Evolutionary conservation across 2,329 filamentous ascomycete species (phyloP).

Genomic region (Pseudogymnoascus sp.): DNA sequence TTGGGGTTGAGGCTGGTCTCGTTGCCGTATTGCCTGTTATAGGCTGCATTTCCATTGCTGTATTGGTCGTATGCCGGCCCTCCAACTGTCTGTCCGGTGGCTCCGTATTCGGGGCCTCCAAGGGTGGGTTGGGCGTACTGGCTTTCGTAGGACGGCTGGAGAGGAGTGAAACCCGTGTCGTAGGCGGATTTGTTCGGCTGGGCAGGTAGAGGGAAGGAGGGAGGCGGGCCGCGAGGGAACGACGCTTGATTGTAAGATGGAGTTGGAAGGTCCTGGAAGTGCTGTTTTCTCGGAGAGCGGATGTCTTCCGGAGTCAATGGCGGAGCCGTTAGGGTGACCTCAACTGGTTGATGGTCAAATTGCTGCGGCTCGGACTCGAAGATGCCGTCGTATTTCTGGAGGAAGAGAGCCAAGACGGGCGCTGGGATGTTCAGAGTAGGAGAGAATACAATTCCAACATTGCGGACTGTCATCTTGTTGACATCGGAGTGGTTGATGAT

Average conservation of each 20-base stretch:
- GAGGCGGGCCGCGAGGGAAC: conserved; percentile 29
- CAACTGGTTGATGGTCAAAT: conserved; percentile 46
- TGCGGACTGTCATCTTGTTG: conserved; percentile 98
- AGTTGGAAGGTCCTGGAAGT: conserved; percentile 58
- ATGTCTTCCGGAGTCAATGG: conserved; percentile 46
- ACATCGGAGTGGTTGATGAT: conserved; percentile 83
- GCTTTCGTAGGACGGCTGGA: conserved; percentile 40
- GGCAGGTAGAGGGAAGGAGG: conserved; percentile 31
- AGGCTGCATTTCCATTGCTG: conserved; percentile 25
- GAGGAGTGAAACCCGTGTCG: conserved; percentile 42
- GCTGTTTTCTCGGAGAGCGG: conserved; percentile 55
- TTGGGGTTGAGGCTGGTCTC: conserved; percentile 29
- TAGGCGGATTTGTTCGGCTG: conserved; percentile 27
- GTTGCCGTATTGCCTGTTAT: conserved; percentile 24
- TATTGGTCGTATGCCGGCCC: conserved; percentile 34
- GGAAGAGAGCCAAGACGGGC: conserved; percentile 85
- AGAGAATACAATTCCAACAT: conserved; percentile 96
- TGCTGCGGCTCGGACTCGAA: conserved; percentile 66
- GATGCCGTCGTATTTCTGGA: conserved; percentile 81
- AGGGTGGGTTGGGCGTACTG: conserved; percentile 20
- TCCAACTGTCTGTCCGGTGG: conserved; percentile 19
- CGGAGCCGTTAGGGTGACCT: conserved; percentile 34
- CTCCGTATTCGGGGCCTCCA: conserved; percentile 26
- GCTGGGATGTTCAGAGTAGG: conserved; percentile 94
- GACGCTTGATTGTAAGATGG: conserved; percentile 51